A percentile compares a stretch with the other conserved stretches of the same genome.
These are phyloP conservation scores for Apiospora phragmitis DNA, from an alignment of 2,329 filamentous ascomycete species.

Conservation along the genomic window DNA sequence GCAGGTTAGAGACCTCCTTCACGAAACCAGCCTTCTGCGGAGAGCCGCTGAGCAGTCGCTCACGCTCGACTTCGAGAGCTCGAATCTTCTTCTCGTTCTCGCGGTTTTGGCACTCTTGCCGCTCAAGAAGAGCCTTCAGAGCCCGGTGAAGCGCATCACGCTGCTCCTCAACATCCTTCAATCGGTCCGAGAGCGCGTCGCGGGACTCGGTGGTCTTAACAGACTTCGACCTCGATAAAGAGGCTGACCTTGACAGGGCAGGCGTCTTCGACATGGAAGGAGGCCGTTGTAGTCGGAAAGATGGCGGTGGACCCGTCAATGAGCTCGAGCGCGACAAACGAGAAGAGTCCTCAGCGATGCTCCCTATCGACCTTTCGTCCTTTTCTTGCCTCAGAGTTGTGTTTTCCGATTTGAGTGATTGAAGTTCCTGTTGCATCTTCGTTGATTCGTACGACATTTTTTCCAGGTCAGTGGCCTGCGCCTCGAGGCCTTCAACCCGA, in stretches of 20 bases:
- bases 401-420: constrained; percentile 68
- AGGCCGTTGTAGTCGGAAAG: constrained; percentile 27
- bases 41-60: constrained; percentile 67
- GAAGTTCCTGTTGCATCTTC: constrained; percentile 84
- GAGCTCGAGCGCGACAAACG: constrained; percentile 44
- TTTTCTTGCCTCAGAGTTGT: constrained; percentile 47
- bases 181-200: constrained; percentile 72
- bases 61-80: constrained; percentile 75
- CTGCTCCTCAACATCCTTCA: constrained; percentile 93
- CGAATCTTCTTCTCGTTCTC: constrained; percentile 82
- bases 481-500: constrained; percentile 75
- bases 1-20: constrained; percentile 75
- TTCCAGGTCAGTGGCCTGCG: constrained; percentile 70
- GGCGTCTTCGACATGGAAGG: constrained; percentile 37
- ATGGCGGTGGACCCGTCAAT: constrained; percentile 32
- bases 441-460: constrained; percentile 77
- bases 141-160: constrained; percentile 89
- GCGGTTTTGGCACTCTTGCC: constrained; percentile 81
- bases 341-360: constrained; percentile 35
- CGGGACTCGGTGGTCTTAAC: constrained; percentile 60
- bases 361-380: constrained; percentile 32
- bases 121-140: constrained; percentile 79
- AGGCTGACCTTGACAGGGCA: constrained; percentile 27
- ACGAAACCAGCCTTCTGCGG: constrained; percentile 80
- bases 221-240: constrained; percentile 61